Base-by-base conservation (phyloP, 768 basidiomycete species). In the Russula olivacea region DNA sequence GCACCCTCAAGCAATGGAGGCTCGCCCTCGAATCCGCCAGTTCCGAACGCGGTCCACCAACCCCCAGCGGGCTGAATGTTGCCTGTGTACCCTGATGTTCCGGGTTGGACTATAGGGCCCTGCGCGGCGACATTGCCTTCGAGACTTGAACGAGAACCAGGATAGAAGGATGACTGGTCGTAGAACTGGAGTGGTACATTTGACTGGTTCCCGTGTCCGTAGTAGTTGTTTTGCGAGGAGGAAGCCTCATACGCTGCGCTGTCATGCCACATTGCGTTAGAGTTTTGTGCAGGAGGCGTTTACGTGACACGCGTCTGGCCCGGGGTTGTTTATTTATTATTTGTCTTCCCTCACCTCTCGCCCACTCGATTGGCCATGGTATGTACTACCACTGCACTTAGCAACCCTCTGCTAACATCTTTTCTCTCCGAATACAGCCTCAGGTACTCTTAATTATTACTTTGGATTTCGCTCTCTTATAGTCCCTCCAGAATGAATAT, bases 1-100 rank as follows among this genome's bases (percentile, higher is more conserved):
- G 69, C 67, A 93, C 96, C 96, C 84, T 99, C 87, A 57, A 99
- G 82, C 71, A 99, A 76, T 40, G 96, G 94, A 54, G 93, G 91
- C 71, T 99, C 97, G 34, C 95, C 96, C 72, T 97, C 95, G 61
- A 96, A 86, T 14, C 93, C 94, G 56, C 93, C 93, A 2, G 93
- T 93, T 36, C 94, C 93, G 77, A 98, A 96, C 38, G 94, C 94
- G 28, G 91, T 91, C 90, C 93, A 94, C 94, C 94, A 98, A 19
- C 84, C 82, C 2, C 88, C 89, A 23, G 79, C 76, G 3, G 81
- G 72, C 69, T 91, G 87, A 47, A 94, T 92, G 71, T 80, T 86
- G 34, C 92, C 89, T 4, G 83, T 83, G 69, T 84, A 91, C 0
- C 81, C 77, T 9, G 77, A 72, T 49, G 77, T 78, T 8, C 75